phyloP scores from a whole-genome alignment of 2,329 filamentous ascomycete genomes.

The Stachybotrys echinatus region DNA sequence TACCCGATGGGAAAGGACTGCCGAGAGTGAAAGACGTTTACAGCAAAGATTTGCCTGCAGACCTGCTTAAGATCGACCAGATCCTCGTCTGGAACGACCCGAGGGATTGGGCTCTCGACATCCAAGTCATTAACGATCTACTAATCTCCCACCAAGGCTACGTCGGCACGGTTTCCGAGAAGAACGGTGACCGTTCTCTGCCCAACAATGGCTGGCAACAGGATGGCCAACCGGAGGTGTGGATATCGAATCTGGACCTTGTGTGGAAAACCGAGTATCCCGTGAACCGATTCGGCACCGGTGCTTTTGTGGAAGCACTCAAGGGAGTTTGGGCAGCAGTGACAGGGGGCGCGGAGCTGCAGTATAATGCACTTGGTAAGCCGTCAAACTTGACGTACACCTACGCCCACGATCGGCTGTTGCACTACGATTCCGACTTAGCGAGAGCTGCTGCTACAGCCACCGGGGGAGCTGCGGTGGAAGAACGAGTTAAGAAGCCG shows the following conservation, averaged over 20 bases:
- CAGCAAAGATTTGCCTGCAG: conserved; percentile 25
- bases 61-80: conserved; percentile 73
- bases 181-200: conserved; percentile 61
- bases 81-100: conserved; percentile 95
- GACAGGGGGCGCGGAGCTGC: conserved; percentile 57
- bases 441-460: conserved; percentile 7
- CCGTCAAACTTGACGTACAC: conserved; percentile 72
- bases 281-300: conserved; percentile 83
- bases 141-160: conserved; percentile 74
- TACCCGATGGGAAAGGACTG: conserved; percentile 28
- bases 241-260: conserved; percentile 87
- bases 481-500: conserved; percentile 46
- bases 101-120: conserved; percentile 90
- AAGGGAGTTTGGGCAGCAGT: conserved; percentile 72
- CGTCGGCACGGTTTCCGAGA: conserved; percentile 70
- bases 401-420: conserved; percentile 69
- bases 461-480: conserved; percentile 10
- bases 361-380: conserved; percentile 73
- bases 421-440: conserved; percentile 39
- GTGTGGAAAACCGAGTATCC: conserved; percentile 85
- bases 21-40: conserved; percentile 23
- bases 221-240: conserved; percentile 74
- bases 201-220: conserved; percentile 76
- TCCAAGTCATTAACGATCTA: conserved; percentile 77
- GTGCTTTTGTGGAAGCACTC: conserved; percentile 79